Evolutionary conservation across 192 early-diverging fungal species (phyloP).

Genomic region (Coemansia sp.): DNA sequence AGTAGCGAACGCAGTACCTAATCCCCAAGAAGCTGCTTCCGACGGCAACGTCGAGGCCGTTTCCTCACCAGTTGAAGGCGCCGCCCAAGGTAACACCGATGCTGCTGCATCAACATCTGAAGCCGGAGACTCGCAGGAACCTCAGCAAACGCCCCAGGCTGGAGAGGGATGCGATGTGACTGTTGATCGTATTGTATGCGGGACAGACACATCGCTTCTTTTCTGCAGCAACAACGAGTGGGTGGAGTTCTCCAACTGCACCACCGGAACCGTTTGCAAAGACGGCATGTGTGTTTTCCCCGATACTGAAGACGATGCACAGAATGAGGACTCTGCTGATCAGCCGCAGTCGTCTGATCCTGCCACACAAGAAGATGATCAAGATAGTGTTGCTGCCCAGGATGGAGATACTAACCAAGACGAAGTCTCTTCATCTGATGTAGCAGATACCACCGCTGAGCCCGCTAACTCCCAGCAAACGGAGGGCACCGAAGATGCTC

Average conservation of each 20-base stretch:
- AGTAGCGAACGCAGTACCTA: conserved; percentile 14
- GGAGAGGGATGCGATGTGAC: conserved; percentile 22
- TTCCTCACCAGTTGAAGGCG: not conserved
- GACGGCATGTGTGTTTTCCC: conserved; percentile 30
- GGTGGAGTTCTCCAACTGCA: conserved; percentile 31
- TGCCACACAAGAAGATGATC: not conserved
- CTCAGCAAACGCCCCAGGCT: not conserved
- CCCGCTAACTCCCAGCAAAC: not conserved
- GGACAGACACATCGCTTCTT: conserved; percentile 19
- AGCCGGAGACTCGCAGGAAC: not conserved
- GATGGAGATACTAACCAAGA: conserved; percentile 7
- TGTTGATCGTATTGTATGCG: conserved; percentile 29
- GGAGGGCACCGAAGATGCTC: not conserved
- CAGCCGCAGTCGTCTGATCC: conserved; percentile 8
- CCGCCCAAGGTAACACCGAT: conserved; percentile 20
- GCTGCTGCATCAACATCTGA: not conserved
- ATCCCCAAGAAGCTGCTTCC: conserved; percentile 9
- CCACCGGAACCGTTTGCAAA: conserved; percentile 30
- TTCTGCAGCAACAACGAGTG: conserved; percentile 38
- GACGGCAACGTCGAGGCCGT: not conserved
- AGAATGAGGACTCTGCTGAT: not conserved
- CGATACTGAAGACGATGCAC: not conserved
- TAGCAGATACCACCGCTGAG: conserved; percentile 9
- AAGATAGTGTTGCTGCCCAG: conserved; percentile 2
- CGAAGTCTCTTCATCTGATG: conserved; percentile 4